These are phyloP conservation scores for Picea glauca DNA, from an alignment of 75 land plant species.

Conservation along the genomic window DNA sequence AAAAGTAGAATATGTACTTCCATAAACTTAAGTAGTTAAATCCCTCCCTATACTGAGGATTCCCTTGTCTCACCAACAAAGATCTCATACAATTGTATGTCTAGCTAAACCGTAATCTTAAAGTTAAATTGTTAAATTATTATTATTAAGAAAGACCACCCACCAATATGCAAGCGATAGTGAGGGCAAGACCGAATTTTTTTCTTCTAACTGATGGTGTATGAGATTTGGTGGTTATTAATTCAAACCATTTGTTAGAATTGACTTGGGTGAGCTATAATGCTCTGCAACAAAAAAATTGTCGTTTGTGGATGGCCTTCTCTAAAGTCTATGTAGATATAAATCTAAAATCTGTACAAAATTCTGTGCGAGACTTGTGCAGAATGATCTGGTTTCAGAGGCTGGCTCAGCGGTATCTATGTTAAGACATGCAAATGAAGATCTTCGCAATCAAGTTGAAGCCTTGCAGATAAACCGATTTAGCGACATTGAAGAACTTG, in stretches of 20 bases:
- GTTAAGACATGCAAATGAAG: slow-evolving; percentile 21
- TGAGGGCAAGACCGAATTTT: too few relatives aligned
- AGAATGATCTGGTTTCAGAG: not conserved
- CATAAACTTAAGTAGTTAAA: too few relatives aligned
- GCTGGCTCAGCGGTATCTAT: slow-evolving; percentile 7
- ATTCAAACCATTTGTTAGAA: not conserved
- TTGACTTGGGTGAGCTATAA: not conserved
- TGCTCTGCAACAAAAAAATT: not conserved
- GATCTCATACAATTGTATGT: too few relatives aligned
- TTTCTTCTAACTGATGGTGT: not conserved
- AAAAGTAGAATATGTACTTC: too few relatives aligned
- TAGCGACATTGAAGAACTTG: slow-evolving; percentile 27
- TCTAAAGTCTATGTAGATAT: not conserved
- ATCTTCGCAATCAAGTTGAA: slow-evolving; percentile 19
- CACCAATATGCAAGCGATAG: too few relatives aligned
- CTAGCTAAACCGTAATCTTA: too few relatives aligned
- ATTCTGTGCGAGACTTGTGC: not conserved
- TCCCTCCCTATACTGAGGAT: too few relatives aligned
- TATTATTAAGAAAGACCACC: not conserved
- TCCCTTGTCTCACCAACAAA: too few relatives aligned
- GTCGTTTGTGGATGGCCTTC: not conserved
- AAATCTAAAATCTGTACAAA: too few relatives aligned
- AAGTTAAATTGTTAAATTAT: not conserved
- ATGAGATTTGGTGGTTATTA: not conserved
- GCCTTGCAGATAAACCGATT: slow-evolving; percentile 18